Evolutionary conservation across 306 rosid genomes (phyloP).

Genomic region (Albizia julibrissin): DNA sequence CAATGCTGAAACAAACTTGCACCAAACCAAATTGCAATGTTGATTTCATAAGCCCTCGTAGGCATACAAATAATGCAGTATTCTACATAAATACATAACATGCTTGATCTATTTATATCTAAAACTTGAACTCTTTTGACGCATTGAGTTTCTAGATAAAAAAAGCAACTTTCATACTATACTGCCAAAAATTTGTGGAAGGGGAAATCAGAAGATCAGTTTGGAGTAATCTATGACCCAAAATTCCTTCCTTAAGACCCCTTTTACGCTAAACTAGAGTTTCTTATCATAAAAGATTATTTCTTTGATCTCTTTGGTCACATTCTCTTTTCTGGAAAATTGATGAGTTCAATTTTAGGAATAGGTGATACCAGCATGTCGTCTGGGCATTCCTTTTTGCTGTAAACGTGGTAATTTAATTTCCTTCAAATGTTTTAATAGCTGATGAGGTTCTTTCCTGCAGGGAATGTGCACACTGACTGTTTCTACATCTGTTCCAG

Average conservation of each 20-base stretch:
- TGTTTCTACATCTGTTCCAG: constrained; percentile 81
- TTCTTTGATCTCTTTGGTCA: neutral
- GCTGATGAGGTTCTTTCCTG: constrained; percentile 29
- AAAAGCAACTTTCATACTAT: neutral
- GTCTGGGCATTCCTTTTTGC: neutral
- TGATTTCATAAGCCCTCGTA: neutral
- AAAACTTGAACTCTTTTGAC: neutral
- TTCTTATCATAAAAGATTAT: too few species aligned
- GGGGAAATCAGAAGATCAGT: neutral
- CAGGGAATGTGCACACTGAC: constrained; percentile 99
- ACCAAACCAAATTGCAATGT: neutral
- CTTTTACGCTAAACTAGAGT: neutral
- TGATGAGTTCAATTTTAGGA: neutral
- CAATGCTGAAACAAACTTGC: neutral
- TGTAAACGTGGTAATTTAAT: neutral
- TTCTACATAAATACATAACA: neutral
- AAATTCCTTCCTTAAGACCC: neutral
- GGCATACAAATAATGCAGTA: neutral
- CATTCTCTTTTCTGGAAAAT: neutral
- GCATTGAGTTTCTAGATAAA: neutral
- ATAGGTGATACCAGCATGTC: neutral
- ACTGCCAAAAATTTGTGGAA: neutral
- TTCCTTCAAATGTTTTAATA: constrained; percentile 14
- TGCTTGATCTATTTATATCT: neutral
- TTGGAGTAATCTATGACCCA: neutral